Percentiles rank a stretch among this genome's conserved stretches.
These are phyloP conservation scores for Graphilbum fragrans DNA, from an alignment of 2,329 filamentous ascomycete genomes.

Conservation along the genomic window DNA sequence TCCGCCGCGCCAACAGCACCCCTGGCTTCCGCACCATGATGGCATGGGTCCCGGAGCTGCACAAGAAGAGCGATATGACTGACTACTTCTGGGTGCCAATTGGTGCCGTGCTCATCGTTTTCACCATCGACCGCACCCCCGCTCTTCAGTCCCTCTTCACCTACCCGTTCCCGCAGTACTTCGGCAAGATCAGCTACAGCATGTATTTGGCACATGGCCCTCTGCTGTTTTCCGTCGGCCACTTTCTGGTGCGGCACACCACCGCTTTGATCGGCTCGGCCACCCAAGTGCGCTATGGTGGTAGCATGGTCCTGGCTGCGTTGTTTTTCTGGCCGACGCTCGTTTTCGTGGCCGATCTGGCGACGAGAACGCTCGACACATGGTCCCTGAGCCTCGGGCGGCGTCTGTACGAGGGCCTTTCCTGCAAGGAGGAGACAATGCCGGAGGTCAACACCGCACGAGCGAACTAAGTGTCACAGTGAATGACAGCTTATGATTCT, in stretches of 20 bases:
- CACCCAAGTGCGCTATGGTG: constrained; percentile 26
- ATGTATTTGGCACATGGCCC: constrained; percentile 51
- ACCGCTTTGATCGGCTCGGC: constrained; percentile 30
- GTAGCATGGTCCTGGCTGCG: constrained; percentile 33
- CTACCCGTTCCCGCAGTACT: constrained; percentile 23
- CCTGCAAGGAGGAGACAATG: too few relatives aligned
- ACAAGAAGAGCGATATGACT: constrained; percentile 7
- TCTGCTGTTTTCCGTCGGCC: constrained; percentile 39
- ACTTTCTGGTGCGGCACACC: constrained; percentile 11
- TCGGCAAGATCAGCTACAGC: constrained; percentile 48
- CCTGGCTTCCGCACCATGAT: constrained; percentile 3
- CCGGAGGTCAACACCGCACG: too few relatives aligned
- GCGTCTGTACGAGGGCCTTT: constrained; percentile 41
- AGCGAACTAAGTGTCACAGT: too few relatives aligned
- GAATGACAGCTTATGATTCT: too few relatives aligned
- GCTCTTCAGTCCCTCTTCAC: constrained; percentile 17
- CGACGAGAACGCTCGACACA: constrained; percentile 42
- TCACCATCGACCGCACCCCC: constrained; percentile 11
- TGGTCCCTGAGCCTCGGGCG: constrained; percentile 43
- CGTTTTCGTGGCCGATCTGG: constrained; percentile 43
- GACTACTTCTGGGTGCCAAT: constrained; percentile 16
- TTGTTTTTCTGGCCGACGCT: constrained; percentile 36
- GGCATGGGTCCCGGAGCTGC: constrained; percentile 10
- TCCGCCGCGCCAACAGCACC: constrained; percentile 7
- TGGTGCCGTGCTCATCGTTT: constrained; percentile 14